Base-by-base conservation (phyloP, 148 eudicot genomes). In the Camellia sinensis region DNA sequence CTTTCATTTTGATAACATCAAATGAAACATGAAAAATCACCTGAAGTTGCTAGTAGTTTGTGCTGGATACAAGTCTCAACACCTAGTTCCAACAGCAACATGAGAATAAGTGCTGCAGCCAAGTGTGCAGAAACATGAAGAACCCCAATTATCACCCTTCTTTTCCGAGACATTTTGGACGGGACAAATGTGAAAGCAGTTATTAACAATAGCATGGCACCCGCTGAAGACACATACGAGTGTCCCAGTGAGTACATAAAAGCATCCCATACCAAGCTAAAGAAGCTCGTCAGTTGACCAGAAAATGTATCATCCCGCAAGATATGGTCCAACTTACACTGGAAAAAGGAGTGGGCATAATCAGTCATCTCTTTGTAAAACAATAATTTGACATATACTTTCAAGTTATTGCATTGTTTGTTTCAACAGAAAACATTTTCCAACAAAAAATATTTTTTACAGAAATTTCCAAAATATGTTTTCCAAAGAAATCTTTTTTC, bases 321-420 rank as follows among this genome's bases (percentile, higher is more conserved):
- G 72, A 97, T 91, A 82, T 97, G 99, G 77, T 86, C 94, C 50
- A 97, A 93, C 87, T 94, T 84, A 82, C 99, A 97, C 99, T 97
- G 83, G 82, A 72, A 78, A 63, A 76, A 87, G 75, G 61, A 53
- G 44, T 29, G 52, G 37, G n/a, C 60, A 73, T 64, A 79, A 73
- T 85, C 71, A 86, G 79, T 48, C 43, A 9, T 62, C 64, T 48
- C 56, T 48, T 46, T 40, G 48, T 10, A 68, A 48, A 37, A 44
- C 52, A 68, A 7, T 9, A 63, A 21, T 19, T 15, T 64, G 12
- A 29, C 7, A 45, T 5, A 50, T 52, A n/a, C 45, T 15, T 50
- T 78, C 37, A 21, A 78, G 64, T 52, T 44, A 29, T 29, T 29
- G 37, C 37, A 29, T 29, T 29, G 37, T 29, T 29, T 29, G 37